Percentiles rank a stretch among this genome's conserved stretches.
phyloP scores from a whole-genome alignment of 352 stramenopile genomes.

The Globisporangium polare region DNA sequence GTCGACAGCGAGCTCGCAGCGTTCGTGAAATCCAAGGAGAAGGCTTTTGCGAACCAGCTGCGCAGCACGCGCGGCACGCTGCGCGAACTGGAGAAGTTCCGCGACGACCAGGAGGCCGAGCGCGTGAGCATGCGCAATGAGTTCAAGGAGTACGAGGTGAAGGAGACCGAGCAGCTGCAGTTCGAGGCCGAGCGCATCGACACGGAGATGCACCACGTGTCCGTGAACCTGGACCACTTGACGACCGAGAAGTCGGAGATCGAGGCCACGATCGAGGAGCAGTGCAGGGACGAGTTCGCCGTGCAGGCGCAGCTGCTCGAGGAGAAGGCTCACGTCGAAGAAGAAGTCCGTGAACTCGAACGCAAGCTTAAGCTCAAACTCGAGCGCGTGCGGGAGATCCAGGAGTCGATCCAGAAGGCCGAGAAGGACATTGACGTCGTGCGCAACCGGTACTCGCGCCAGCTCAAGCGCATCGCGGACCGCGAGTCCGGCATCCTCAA shows the following conservation, averaged over 20 bases:
- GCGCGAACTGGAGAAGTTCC: slow-evolving; percentile 73
- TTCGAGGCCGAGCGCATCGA: slow-evolving; percentile 77
- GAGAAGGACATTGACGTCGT: slow-evolving; percentile 78
- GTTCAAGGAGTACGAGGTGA: slow-evolving; percentile 56
- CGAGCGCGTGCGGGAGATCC: slow-evolving; percentile 51
- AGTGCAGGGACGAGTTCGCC: slow-evolving; percentile 64
- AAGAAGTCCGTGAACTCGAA: slow-evolving; percentile 73
- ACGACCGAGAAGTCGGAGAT: slow-evolving; percentile 71
- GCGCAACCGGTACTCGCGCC: slow-evolving; percentile 64
- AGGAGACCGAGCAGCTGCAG: slow-evolving; percentile 71
- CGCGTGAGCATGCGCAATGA: slow-evolving; percentile 42
- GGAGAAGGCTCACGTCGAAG: slow-evolving; percentile 57
- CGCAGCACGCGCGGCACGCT: slow-evolving; percentile 66
- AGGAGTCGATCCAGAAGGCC: slow-evolving; percentile 63
- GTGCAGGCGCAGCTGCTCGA: slow-evolving; percentile 46
- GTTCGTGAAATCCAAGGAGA: slow-evolving; percentile 76
- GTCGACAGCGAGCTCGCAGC: slow-evolving; percentile 63
- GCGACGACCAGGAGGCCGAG: slow-evolving; percentile 62
- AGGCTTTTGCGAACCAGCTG: slow-evolving; percentile 73
- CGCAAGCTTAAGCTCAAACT: slow-evolving; percentile 57
- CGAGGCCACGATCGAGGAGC: slow-evolving; percentile 68
- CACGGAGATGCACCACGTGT: slow-evolving; percentile 72
- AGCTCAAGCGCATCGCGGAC: slow-evolving; percentile 77
- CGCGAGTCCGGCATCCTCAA: slow-evolving; percentile 69
- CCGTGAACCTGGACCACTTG: slow-evolving; percentile 67